Base-by-base conservation (phyloP, 352 stramenopile species). In the Pythium myriotylum region DNA sequence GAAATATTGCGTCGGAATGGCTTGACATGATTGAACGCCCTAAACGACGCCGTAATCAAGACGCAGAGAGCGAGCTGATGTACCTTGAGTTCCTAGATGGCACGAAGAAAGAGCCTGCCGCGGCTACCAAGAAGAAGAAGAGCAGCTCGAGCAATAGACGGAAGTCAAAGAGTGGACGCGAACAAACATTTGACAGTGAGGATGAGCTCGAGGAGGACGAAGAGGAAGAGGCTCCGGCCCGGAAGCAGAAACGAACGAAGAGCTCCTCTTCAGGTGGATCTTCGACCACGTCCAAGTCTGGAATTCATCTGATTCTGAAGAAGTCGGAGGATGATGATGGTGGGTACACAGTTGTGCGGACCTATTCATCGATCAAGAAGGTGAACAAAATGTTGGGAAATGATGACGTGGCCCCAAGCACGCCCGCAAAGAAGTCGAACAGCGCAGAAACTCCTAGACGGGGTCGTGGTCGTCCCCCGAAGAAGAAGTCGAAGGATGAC, bases 1-100 rank as follows among this genome's bases (percentile, higher is more conserved):
- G 86, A 12, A 69, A 69, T 1, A 76, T 95, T 3, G 85, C 85
- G 4, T 75, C 72, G 4, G 87, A 95, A 27, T 95, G 87, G 87
- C 73, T 94, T 7, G 85, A 95, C 19, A 72, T 92, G 53, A 95
- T 95, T 65, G 87, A 95, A 47, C 81, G 87, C n/a, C 87, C 87
- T 0, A 93, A 91, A 65, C 87, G 87, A 54, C 79, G 87, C 22
- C 75, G 87, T 17, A 95, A 91, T 55, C 85, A 95, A 66, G 85
- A 94, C 45, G 70, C 80, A 0, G 87, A 92, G 24, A 91, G 84
- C 42, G 77, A 92, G 49, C 59, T 94, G 33, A 95, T 95, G 87
- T 95, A 94, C 61, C 69, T 91, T 13, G 84, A 91, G 40, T 92
- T 95, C 33, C 50, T 95, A 29, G 87, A 95, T 54, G 87, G 86